phyloP scores from a whole-genome alignment of 495 filamentous ascomycete species.

The Usnea hakonensis region DNA sequence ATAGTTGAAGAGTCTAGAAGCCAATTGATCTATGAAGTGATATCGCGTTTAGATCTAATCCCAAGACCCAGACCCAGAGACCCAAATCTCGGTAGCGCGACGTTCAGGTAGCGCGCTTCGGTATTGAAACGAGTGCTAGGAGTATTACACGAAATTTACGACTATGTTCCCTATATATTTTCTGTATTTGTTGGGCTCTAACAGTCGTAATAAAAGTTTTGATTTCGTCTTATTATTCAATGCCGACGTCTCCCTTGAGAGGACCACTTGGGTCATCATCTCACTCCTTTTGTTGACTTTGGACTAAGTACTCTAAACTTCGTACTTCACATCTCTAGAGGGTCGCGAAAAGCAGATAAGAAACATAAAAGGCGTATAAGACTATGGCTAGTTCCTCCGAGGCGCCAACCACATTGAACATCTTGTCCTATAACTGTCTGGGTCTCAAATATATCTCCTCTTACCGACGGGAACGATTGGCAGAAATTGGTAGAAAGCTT shows the following conservation, averaged over 20 bases:
- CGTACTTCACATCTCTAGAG: background rate
- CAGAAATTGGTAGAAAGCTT: slow-evolving; percentile 73
- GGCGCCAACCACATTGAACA: slow-evolving; percentile 42
- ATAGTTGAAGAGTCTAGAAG: background rate
- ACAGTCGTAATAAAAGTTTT: too few species aligned
- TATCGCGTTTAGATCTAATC: background rate
- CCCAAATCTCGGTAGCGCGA: background rate
- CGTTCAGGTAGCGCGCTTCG: background rate
- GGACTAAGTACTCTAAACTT: too few species aligned
- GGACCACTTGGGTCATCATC: background rate
- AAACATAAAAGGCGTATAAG: background rate
- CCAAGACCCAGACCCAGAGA: too few species aligned
- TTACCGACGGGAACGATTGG: slow-evolving; percentile 68
- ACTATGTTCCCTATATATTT: too few species aligned
- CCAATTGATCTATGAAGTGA: background rate
- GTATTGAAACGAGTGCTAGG: too few species aligned
- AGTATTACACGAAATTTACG: too few species aligned
- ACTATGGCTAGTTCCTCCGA: background rate
- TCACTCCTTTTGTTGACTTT: background rate
- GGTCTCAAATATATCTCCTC: slow-evolving; percentile 83
- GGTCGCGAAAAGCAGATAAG: background rate
- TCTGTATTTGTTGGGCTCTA: too few species aligned
- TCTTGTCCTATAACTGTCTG: slow-evolving; percentile 93
- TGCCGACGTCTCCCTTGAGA: too few species aligned
- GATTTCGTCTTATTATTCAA: too few species aligned